These are phyloP conservation scores for Leishmania aethiopica DNA, from an alignment of 208 protist genomes.

Conservation along the genomic window DNA sequence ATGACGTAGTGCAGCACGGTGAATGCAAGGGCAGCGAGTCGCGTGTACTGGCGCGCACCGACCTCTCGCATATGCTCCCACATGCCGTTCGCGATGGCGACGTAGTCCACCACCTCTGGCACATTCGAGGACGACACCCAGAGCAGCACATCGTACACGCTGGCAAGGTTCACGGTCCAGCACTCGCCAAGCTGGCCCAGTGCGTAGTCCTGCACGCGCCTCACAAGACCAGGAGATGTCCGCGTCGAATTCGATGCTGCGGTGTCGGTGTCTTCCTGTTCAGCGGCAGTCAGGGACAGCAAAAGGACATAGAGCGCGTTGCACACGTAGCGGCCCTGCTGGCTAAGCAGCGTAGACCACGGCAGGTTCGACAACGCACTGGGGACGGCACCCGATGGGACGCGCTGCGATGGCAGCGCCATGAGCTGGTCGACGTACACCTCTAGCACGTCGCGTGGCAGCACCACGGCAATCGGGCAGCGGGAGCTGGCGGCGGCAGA, in stretches of 20 bases:
- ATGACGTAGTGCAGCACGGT: slow-evolving; percentile 48
- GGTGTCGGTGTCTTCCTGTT: not conserved
- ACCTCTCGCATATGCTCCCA: slow-evolving; percentile 71
- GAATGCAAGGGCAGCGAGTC: slow-evolving; percentile 64
- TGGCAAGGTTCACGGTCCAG: slow-evolving; percentile 72
- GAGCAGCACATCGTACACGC: slow-evolving; percentile 74
- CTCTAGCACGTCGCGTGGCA: slow-evolving; percentile 12
- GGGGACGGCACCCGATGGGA: slow-evolving; percentile 37
- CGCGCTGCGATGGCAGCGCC: slow-evolving; percentile 19
- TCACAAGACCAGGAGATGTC: slow-evolving; percentile 19
- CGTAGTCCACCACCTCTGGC: slow-evolving; percentile 35
- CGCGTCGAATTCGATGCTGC: not conserved
- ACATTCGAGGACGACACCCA: slow-evolving; percentile 45
- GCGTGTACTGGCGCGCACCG: slow-evolving; percentile 60
- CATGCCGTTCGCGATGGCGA: slow-evolving; percentile 52
- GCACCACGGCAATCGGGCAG: slow-evolving; percentile 13
- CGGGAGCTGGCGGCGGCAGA: slow-evolving; percentile 4
- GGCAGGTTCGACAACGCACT: slow-evolving; percentile 42
- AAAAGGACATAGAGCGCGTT: slow-evolving; percentile 55
- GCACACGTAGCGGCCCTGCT: slow-evolving; percentile 65
- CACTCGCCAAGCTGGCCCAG: slow-evolving; percentile 71
- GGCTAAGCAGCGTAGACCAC: slow-evolving; percentile 57
- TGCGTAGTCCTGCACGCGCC: slow-evolving; percentile 47
- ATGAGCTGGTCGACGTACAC: slow-evolving; percentile 28
- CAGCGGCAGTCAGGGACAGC: slow-evolving; percentile 18